Evolutionary conservation across 306 rosid species (phyloP).

Genomic region (Betula pendula): DNA sequence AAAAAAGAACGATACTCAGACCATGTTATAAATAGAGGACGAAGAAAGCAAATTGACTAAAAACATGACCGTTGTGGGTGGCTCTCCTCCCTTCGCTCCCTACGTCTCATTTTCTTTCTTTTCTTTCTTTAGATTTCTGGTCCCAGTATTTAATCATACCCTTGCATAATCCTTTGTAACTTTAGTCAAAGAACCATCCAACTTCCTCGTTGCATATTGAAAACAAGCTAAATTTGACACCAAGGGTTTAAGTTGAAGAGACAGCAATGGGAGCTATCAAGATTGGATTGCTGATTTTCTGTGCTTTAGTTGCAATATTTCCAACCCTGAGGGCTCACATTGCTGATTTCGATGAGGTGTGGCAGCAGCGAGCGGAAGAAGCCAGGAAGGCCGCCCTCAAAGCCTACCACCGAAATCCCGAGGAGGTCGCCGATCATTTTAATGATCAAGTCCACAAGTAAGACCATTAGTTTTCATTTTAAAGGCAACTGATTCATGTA

Average conservation of each 20-base stretch:
- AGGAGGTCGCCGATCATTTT: conserved; percentile 13
- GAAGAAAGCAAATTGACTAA: conserved; percentile 14
- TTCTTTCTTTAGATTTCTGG: conserved; percentile 2
- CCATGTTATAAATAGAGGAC: neutral
- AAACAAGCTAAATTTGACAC: neutral
- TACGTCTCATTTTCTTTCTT: conserved; percentile 28
- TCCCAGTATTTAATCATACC: neutral
- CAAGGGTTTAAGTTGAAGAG: neutral
- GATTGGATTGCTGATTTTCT: conserved; percentile 34
- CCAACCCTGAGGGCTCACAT: conserved; percentile 35
- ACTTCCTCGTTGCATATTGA: neutral
- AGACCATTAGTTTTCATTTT: neutral
- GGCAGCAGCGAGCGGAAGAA: conserved; percentile 41
- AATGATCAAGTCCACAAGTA: conserved; percentile 40
- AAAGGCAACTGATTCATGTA: neutral
- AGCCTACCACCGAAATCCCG: conserved; percentile 38
- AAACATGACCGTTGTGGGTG: conserved; percentile 13
- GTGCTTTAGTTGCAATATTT: conserved; percentile 24
- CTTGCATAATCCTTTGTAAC: neutral
- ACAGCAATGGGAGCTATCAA: conserved; percentile 8
- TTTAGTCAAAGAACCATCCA: neutral
- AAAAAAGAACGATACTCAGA: too few species aligned
- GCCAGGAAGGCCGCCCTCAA: conserved; percentile 31
- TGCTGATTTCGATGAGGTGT: conserved; percentile 35
- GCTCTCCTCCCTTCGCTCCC: conserved; percentile 37